Conservation (phyloP, 805 yeast species). For the Starmerella vitae region DNA sequence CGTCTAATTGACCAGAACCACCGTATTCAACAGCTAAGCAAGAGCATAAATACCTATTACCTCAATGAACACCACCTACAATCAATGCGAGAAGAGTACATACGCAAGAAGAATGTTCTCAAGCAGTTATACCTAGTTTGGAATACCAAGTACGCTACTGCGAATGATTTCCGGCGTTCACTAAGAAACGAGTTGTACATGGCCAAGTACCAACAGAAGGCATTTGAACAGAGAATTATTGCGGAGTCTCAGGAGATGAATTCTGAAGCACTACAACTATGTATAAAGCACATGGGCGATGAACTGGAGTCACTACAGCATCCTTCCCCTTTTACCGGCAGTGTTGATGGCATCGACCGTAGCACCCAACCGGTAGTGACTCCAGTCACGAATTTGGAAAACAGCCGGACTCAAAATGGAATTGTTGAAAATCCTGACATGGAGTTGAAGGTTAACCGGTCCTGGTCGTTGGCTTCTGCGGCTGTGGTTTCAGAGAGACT, state of each 20-base stretch:
- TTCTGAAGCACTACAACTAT: too few species aligned
- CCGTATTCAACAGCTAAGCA: slow-evolving; percentile 7
- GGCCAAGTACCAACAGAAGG: slow-evolving; percentile 2
- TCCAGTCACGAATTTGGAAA: too few species aligned
- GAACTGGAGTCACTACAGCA: too few species aligned
- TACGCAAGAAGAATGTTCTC: background rate
- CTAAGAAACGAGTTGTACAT: slow-evolving; percentile 7
- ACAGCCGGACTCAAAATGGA: too few species aligned
- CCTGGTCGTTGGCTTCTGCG: slow-evolving; percentile 9
- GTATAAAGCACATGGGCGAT: too few species aligned
- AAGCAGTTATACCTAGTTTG: slow-evolving; percentile 1
- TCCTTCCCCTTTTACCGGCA: too few species aligned
- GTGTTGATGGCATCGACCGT: too few species aligned
- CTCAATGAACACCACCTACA: slow-evolving; percentile 8
- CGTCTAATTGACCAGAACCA: slow-evolving; percentile 6
- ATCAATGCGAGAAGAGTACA: slow-evolving; percentile 4
- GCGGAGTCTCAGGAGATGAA: too few species aligned
- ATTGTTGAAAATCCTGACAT: too few species aligned
- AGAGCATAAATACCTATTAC: slow-evolving; percentile 5
- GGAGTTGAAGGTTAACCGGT: too few species aligned
- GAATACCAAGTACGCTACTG: slow-evolving; percentile 11
- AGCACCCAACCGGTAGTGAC: too few species aligned
- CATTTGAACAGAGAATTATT: background rate
- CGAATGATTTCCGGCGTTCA: slow-evolving; percentile 7
- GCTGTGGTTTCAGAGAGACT: slow-evolving; percentile 1